Evolutionary conservation across 2,329 filamentous ascomycete species (phyloP), one percentile per base, ranked within the genome.

Genomic region (Phyllosticta capitalensis): DNA sequence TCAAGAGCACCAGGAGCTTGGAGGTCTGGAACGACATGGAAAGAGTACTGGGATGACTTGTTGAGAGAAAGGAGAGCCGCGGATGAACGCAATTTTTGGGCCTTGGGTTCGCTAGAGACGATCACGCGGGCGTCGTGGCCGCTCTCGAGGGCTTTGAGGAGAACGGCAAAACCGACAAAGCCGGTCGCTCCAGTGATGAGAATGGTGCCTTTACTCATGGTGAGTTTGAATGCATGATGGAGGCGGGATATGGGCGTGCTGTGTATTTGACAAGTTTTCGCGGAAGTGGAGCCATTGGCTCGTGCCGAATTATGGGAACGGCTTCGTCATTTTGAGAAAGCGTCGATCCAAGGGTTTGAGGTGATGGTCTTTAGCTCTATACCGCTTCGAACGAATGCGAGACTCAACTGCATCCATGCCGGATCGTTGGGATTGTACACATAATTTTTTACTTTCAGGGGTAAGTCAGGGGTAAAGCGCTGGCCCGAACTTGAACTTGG

Each of bases 11-110:
- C 68, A 0, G 64, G 26, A 0, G 62, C 65, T 5, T 67, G 62
- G 22, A 76, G 73, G 52, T 77, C 72, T 1, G 69, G 65, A 0
- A 76, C 73, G 12, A 63, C 63, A 58, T 67, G 62, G 54, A 67
- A 64, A 49, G 65, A 58, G 52, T 71, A 64, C 24, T 58, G 7
- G 19, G n/a, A 20, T 9, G 52, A 28, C 17, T 14, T 24, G 30
- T 22, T 45, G 7, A 19, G 14, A 9, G 49, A 17, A 26, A 56
- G 51, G 7, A 64, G 51, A 3, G 56, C 58, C 6, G 59, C 55
- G 14, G 60, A 24, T 9, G 54, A 9, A 1, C 59, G 51, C 10
- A 64, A 30, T 6, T 5, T 7, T 9, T 54, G 26, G 45, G 20
- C 58, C 30, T 65, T 63, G 53, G 57, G 9, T 9, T 55, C 57